phyloP scores from a whole-genome alignment of 768 basidiomycete species.

The Trametes villosa region DNA sequence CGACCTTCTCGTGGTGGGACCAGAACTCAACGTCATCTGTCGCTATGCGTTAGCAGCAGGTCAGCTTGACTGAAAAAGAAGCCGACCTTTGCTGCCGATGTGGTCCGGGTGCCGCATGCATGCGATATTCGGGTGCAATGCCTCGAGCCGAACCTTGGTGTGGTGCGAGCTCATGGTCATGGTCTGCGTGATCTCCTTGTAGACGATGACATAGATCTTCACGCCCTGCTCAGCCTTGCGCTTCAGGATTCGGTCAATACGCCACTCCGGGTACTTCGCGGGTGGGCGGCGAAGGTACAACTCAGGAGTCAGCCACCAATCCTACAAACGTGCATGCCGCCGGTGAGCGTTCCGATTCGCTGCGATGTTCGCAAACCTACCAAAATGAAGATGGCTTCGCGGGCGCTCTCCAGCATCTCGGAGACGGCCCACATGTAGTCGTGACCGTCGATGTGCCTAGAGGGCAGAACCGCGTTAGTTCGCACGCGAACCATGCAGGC shows the following conservation, averaged over 20 bases:
- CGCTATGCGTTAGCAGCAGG: neutral
- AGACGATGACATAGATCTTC: constrained; percentile 88
- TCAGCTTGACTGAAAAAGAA: neutral
- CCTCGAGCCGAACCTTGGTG: constrained; percentile 82
- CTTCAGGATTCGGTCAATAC: constrained; percentile 83
- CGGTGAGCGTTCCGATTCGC: neutral
- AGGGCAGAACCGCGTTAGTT: neutral
- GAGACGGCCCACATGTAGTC: constrained; percentile 97
- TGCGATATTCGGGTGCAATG: constrained; percentile 83
- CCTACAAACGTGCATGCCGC: constrained; percentile 45
- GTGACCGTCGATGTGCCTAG: constrained; percentile 89
- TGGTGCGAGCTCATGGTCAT: constrained; percentile 90
- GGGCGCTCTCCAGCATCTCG: constrained; percentile 82
- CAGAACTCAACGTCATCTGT: constrained; percentile 82
- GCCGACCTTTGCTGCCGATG: constrained; percentile 72
- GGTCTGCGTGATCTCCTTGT: constrained; percentile 95
- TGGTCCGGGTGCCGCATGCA: constrained; percentile 93
- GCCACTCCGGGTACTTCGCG: constrained; percentile 82
- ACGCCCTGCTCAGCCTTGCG: constrained; percentile 93
- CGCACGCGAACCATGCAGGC: neutral
- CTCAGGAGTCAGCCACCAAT: constrained; percentile 96
- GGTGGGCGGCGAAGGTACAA: constrained; percentile 93
- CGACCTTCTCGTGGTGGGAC: constrained; percentile 93
- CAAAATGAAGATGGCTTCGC: constrained; percentile 86
- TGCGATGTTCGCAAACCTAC: constrained; percentile 42